A percentile compares a stretch with the other conserved stretches of the same genome.
Evolutionary conservation across 257 asterid genomes (phyloP).

Genomic region (Asclepias syriaca): DNA sequence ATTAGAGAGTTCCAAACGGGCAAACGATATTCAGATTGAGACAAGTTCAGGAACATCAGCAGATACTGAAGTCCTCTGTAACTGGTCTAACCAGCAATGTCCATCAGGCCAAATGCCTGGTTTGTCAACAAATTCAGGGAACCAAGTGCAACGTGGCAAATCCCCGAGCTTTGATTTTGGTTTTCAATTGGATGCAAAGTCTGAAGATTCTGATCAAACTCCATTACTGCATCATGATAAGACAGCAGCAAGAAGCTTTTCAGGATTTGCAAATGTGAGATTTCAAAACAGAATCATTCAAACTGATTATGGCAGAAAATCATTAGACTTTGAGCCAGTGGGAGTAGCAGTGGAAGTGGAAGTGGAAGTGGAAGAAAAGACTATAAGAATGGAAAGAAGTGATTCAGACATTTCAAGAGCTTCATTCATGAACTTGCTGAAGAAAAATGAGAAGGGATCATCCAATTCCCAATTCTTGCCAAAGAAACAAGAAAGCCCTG

Average conservation of each 20-base stretch:
- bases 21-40: constrained; percentile 16
- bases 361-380: constrained; percentile 43
- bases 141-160: constrained; percentile 32
- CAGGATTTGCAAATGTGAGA: constrained; percentile 29
- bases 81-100: constrained; percentile 2
- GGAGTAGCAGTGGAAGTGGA: neutral
- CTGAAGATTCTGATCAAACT: constrained; percentile 63
- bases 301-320: constrained; percentile 15
- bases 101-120: constrained; percentile 7
- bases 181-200: constrained; percentile 28
- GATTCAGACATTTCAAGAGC: constrained; percentile 34
- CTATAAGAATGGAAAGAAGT: constrained; percentile 64
- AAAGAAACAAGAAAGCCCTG: constrained; percentile 19
- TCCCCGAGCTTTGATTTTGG: constrained; percentile 73
- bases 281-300: constrained; percentile 23
- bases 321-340: constrained; percentile 30
- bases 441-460: constrained; percentile 16
- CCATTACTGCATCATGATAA: constrained; percentile 53
- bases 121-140: constrained; percentile 25
- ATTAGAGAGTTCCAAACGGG: neutral
- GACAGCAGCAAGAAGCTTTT: constrained; percentile 47
- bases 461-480: constrained; percentile 1
- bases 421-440: constrained; percentile 21
- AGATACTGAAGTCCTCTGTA: constrained; percentile 14
- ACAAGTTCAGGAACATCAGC: constrained; percentile 5